Percentiles rank a stretch among this genome's conserved stretches.
phyloP scores from a whole-genome alignment of 2,329 filamentous ascomycete genomes.

The Aspergillus awamori region DNA sequence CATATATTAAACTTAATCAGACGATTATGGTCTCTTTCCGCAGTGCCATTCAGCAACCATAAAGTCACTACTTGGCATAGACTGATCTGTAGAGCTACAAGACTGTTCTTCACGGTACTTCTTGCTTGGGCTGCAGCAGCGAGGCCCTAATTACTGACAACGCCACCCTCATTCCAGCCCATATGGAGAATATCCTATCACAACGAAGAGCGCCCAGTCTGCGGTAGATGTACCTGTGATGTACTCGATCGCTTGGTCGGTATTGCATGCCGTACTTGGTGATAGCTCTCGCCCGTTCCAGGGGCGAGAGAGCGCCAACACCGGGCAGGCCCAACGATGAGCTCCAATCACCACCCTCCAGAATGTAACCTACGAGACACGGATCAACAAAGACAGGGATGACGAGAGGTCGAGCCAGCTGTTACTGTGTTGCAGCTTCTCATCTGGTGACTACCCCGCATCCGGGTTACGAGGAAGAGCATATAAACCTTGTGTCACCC shows the following conservation, averaged over 20 bases:
- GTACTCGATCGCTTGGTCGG: neutral
- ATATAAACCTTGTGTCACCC: conserved; percentile 25
- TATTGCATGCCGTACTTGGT: neutral
- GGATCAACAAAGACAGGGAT: conserved; percentile 9
- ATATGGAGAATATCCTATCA: neutral
- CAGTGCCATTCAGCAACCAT: neutral
- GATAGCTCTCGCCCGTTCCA: conserved; percentile 5
- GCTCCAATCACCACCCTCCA: conserved; percentile 10
- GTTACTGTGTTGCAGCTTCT: neutral
- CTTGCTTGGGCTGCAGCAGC: neutral
- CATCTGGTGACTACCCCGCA: conserved; percentile 28
- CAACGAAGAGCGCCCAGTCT: neutral
- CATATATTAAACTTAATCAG: neutral
- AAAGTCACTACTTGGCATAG: neutral
- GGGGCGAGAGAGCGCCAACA: conserved; percentile 1
- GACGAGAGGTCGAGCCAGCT: conserved; percentile 14
- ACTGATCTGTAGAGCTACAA: neutral
- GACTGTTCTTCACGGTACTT: neutral
- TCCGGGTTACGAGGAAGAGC: conserved; percentile 16
- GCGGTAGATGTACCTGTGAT: neutral
- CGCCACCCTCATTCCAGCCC: conserved; percentile 4
- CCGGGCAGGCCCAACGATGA: neutral
- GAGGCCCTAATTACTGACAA: neutral
- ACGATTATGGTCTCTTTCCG: neutral
- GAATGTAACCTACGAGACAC: conserved; percentile 2